Evolutionary conservation across 345 rosid species (phyloP), one percentile per base, ranked within the genome.

Genomic region (Populus deltoides): DNA sequence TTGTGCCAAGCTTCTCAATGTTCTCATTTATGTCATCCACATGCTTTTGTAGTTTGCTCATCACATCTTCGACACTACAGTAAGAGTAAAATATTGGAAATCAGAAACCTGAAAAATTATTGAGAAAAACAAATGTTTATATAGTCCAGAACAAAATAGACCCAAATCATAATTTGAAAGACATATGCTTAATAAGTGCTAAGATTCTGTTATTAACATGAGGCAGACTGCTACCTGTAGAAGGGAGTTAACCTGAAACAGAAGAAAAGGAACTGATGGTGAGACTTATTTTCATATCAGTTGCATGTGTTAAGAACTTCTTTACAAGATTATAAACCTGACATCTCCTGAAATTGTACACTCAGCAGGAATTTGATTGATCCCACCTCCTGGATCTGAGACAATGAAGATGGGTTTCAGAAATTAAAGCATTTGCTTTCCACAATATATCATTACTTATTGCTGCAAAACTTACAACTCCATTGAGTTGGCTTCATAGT

Each of bases 401-500:
- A 72, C 38, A 65, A 47, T 65, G 78, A 78, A 71, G 41, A 73
- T 31, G n/a, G 68, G 62, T 12, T 78, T 82, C 62, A 82, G 71
- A 71, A 77, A 68, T 66, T 51, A 81, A 81, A 70, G 13, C 22
- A 67, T 22, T 59, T 49, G 65, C 57, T 72, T 77, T 82, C 35
- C 16, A 66, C 63, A 17, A 71, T 57, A 78, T 59, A 9, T 49
- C 35, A 38, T 25, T 81, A 41, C 53, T 72, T 62, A 55, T 17
- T 70, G 36, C 77, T 33, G 72, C 15, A 41, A 76, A 68, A 83
- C 97, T 82, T 86, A 97, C 98, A 92, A 84, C 85, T 84, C 99
- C 98, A 97, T 57, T 94, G 99, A 33, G 97, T 97, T 81, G 99
- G 99, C 80, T 97, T 97, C 94, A 97, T 97, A 11, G 99, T 97